A percentile compares a stretch with the other conserved stretches of the same genome.
phyloP scores from a whole-genome alignment of 1,284 basidiomycete genomes.

The Cutaneotrichosporon curvatum region DNA sequence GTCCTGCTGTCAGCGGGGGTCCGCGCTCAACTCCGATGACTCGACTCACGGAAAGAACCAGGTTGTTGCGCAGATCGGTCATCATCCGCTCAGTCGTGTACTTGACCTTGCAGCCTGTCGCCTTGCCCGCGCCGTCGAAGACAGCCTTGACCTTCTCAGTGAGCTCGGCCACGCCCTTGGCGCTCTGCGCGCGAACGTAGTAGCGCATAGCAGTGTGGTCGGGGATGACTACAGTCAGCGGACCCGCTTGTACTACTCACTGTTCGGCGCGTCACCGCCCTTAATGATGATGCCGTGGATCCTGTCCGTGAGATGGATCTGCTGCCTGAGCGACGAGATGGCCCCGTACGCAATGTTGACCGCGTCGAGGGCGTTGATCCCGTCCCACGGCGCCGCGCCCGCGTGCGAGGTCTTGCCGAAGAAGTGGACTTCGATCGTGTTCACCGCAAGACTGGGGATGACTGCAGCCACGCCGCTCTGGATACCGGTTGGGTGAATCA shows the following conservation, averaged over 20 bases:
- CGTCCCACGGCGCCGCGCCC: conserved; percentile 56
- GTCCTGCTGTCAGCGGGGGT: background rate
- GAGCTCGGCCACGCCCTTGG: conserved; percentile 52
- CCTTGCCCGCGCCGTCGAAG: conserved; percentile 59
- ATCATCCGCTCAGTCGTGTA: conserved; percentile 48
- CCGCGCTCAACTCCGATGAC: too few species aligned
- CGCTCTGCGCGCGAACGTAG: conserved; percentile 59
- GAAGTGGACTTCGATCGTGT: conserved; percentile 27
- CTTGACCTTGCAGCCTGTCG: conserved; percentile 60
- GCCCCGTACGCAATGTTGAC: conserved; percentile 70
- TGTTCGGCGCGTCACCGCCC: conserved; percentile 53
- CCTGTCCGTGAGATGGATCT: conserved; percentile 38
- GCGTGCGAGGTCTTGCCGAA: conserved; percentile 59
- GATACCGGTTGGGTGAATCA: conserved; percentile 20
- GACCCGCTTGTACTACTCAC: conserved; percentile 4
- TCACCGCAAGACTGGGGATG: conserved; percentile 25
- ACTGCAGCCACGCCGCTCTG: conserved; percentile 13
- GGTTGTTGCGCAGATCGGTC: conserved; percentile 51
- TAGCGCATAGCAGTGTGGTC: conserved; percentile 65
- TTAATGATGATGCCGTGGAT: conserved; percentile 44
- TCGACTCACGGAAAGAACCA: conserved; percentile 4
- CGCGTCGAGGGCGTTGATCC: conserved; percentile 74
- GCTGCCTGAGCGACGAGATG: conserved; percentile 67
- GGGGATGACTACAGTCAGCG: conserved; percentile 55
- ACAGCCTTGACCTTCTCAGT: conserved; percentile 54